A percentile compares a stretch with the other conserved stretches of the same genome.
These are phyloP conservation scores for Chlamydomonas incerta DNA, from an alignment of 139 green algal genomes.

Conservation along the genomic window DNA sequence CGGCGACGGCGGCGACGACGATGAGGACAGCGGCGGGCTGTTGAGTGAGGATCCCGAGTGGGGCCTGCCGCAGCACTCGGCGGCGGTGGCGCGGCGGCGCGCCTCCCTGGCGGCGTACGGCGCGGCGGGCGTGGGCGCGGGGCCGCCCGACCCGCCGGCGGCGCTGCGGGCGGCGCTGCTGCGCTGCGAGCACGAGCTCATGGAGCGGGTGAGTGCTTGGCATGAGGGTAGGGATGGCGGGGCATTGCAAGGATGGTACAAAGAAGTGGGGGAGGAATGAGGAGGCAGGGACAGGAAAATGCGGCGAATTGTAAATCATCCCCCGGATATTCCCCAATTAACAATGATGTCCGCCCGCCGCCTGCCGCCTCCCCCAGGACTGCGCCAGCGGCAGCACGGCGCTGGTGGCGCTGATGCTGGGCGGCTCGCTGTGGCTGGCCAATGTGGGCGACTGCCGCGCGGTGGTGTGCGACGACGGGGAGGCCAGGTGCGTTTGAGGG, in stretches of 20 bases:
- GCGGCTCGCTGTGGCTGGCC: conserved; percentile 50
- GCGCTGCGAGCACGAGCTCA: conserved; percentile 34
- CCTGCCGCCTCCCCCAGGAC: not conserved
- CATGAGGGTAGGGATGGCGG: too few species aligned
- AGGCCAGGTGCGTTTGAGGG: not conserved
- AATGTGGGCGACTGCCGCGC: conserved; percentile 69
- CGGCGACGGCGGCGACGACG: too few species aligned
- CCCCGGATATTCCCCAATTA: too few species aligned
- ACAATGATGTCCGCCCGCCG: not conserved
- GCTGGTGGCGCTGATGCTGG: conserved; percentile 57
- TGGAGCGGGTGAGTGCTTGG: conserved; percentile 9
- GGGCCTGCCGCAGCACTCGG: not conserved
- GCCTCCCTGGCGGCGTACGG: not conserved
- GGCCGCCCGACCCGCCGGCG: conserved; percentile 24
- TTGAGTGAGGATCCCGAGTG: not conserved
- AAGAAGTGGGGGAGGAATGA: too few species aligned
- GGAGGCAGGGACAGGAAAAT: too few species aligned
- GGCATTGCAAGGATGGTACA: too few species aligned
- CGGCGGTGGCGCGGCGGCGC: not conserved
- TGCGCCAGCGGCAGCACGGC: conserved; percentile 51
- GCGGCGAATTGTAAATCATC: too few species aligned
- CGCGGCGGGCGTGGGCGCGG: not conserved
- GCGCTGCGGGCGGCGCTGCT: conserved; percentile 37
- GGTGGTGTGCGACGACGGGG: conserved; percentile 42
- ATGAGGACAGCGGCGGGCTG: not conserved